Evolutionary conservation across 2,329 filamentous ascomycete species (phyloP), one percentile per base, ranked within the genome.

Genomic region (Botrytis cinerea): DNA sequence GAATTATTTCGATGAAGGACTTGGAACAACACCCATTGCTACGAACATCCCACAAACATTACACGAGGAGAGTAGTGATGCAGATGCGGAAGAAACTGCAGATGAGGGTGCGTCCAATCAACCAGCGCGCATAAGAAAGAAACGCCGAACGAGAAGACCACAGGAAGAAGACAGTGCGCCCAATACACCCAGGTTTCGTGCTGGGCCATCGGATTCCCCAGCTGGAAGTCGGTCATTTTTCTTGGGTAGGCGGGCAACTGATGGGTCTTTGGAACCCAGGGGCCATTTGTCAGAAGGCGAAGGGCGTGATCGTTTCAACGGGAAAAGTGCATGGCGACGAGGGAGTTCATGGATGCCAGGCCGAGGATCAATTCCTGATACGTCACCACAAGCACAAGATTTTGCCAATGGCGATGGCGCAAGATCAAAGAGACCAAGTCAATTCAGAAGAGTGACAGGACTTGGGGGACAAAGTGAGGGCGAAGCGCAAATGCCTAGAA

Each of bases 21-120:
- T 79, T 16, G 76, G 78, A 18, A 86, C 87, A 14, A 80, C 83
- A 20, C 78, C 83, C 8, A 85, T 82, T 76, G 87, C 89, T 3
- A 84, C 83, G 1, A 79, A 82, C 10, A 84, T 89, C 75, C 87
- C 87, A 16, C 84, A 86, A 32, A 88, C 86, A 1, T 81, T 90
- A 72, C 81, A 83, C 74, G 87, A 88, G 74, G 87, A 87, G 75
- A 90, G 89, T 32, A 93, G 90, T 80, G 93, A 95, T 81, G 93
- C 91, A 0, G 95, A 97, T 81, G 93, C 91, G 1, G 95, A 97
- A 80, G 93, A 96, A 80, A 97, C 94, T 62, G 93, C 91, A 0
- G 93, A 94, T 70, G 95, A 97, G 80, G 87, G 86, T n/a, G 83
- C 84, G 28, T 79, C 82, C n/a, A 80, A 83, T 22, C 84, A 85